Evolutionary conservation across 2,329 filamentous ascomycete species (phyloP).

Genomic region (Trichophyton simii): DNA sequence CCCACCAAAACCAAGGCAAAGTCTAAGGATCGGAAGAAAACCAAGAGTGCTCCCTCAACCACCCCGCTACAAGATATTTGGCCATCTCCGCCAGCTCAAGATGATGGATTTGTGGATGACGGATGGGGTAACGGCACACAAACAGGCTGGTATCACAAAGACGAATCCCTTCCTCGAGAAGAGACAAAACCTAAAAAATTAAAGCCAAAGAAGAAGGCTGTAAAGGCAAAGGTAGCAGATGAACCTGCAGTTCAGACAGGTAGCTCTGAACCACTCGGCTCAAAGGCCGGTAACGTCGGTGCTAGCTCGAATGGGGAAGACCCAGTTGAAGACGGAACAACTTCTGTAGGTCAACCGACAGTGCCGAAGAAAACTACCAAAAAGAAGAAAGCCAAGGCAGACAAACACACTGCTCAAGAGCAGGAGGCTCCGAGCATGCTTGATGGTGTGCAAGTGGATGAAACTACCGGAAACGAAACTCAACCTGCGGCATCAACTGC

Average conservation of each 20-base stretch:
- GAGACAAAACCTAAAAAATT: neutral
- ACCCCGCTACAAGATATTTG: neutral
- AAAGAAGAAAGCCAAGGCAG: constrained; percentile 1
- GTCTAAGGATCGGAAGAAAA: neutral
- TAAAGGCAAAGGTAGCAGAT: neutral
- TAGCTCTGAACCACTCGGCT: neutral
- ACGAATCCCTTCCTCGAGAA: neutral
- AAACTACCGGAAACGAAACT: neutral
- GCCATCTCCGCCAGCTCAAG: neutral
- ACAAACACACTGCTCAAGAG: neutral
- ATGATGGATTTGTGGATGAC: neutral
- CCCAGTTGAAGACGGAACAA: neutral
- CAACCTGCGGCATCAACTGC: neutral
- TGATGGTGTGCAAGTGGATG: neutral
- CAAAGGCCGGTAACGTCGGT: neutral
- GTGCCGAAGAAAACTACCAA: neutral
- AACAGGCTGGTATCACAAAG: neutral
- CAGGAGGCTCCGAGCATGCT: neutral
- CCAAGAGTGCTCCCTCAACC: neutral
- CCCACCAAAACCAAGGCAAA: neutral
- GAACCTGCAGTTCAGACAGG: neutral
- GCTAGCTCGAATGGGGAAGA: neutral
- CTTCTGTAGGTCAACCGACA: neutral
- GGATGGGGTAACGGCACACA: neutral
- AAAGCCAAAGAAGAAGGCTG: neutral